Evolutionary conservation across 768 basidiomycete species (phyloP).

Genomic region (Rhizopogon roseolus): DNA sequence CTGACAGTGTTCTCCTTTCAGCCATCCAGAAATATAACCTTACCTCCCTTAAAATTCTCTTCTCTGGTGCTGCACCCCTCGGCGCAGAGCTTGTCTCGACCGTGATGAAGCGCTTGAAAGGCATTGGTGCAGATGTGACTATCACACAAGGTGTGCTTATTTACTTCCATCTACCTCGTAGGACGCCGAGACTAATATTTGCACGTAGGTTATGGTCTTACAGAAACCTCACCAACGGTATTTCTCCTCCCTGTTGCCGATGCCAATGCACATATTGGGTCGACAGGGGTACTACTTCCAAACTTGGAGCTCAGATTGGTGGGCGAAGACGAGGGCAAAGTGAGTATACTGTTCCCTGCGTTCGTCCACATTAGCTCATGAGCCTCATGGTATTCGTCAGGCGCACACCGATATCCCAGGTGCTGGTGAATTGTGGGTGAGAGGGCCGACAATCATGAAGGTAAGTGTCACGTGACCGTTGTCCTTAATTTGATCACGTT

Average conservation of each 20-base stretch:
- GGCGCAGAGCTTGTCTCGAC: conserved; percentile 55
- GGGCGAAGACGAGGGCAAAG: conserved; percentile 52
- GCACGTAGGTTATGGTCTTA: conserved; percentile 64
- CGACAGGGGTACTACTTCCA: conserved; percentile 65
- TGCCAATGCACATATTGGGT: conserved; percentile 49
- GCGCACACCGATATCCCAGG: conserved; percentile 28
- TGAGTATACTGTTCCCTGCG: conserved; percentile 1
- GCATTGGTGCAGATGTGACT: conserved; percentile 34
- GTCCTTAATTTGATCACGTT: not conserved
- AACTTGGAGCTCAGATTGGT: conserved; percentile 75
- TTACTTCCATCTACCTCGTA: not conserved
- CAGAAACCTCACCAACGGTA: conserved; percentile 76
- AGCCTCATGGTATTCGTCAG: conserved; percentile 8
- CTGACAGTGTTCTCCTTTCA: conserved; percentile 15
- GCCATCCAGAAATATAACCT: conserved; percentile 67
- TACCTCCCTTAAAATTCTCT: conserved; percentile 48
- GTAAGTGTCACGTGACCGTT: conserved; percentile 22
- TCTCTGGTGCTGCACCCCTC: conserved; percentile 81
- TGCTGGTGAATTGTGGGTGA: conserved; percentile 78
- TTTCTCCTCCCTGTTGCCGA: conserved; percentile 47
- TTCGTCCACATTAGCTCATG: not conserved
- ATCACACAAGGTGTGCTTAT: conserved; percentile 47
- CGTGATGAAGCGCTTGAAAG: conserved; percentile 35
- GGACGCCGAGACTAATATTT: not conserved
- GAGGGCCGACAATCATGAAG: conserved; percentile 80